Evolutionary conservation across 805 yeast species (phyloP).

Genomic region (Starmerella tilneyi): DNA sequence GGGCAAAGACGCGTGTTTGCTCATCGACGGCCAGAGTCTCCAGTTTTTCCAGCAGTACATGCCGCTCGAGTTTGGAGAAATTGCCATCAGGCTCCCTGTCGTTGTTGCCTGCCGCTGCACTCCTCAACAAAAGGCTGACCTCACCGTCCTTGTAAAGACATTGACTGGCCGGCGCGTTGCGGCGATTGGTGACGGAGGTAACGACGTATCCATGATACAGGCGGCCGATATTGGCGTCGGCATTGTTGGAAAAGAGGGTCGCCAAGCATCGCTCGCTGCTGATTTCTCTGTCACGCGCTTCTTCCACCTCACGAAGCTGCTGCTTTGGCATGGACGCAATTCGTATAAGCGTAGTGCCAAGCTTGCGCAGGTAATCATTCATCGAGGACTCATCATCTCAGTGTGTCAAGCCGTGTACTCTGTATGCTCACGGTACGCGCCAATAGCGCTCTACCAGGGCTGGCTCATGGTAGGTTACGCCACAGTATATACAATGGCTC

Average conservation of each 20-base stretch:
- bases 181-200: constrained; percentile 99
- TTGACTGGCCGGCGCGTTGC: constrained; percentile 84
- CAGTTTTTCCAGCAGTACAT: constrained; percentile 54
- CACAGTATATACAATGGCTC: constrained; percentile 94
- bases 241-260: constrained; percentile 96
- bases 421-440: constrained; percentile 77
- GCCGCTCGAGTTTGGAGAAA: constrained; percentile 52
- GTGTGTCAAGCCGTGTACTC: constrained; percentile 93
- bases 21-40: constrained; percentile 90
- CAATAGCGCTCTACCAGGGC: constrained; percentile 88
- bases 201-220: constrained; percentile 97
- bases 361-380: constrained; percentile 89
- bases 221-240: constrained; percentile 99
- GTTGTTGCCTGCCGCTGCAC: constrained; percentile 98
- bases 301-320: constrained; percentile 70
- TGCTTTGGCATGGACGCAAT: constrained; percentile 97
- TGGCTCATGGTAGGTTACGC: constrained; percentile 98
- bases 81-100: constrained; percentile 72
- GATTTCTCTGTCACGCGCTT: constrained; percentile 92
- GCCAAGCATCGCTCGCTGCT: constrained; percentile 93
- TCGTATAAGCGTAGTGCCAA: constrained; percentile 93
- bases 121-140: constrained; percentile 97
- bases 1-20: constrained; percentile 58
- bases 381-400: constrained; percentile 86
- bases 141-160: constrained; percentile 67